These are phyloP conservation scores for Geotrichum reessii DNA, from an alignment of 1,139 yeast genomes.

Conservation along the genomic window DNA sequence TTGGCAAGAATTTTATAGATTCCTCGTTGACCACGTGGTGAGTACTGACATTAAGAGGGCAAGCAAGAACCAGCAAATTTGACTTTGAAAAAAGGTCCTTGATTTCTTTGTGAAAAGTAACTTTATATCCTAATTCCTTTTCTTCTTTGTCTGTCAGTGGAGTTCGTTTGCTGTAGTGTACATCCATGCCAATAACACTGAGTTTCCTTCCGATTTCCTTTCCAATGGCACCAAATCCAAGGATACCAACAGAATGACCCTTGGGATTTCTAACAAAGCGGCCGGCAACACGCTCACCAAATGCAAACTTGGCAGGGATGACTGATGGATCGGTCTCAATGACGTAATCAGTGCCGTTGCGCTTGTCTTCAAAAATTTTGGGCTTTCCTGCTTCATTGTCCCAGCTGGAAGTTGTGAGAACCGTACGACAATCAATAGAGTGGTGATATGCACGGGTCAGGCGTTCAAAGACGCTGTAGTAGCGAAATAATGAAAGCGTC, in stretches of 20 bases:
- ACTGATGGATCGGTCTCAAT: conserved; percentile 38
- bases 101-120: conserved; percentile 42
- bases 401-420: conserved; percentile 18
- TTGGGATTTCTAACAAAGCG: conserved; percentile 39
- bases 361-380: conserved; percentile 29
- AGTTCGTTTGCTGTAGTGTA: conserved; percentile 57
- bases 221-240: conserved; percentile 80
- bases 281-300: conserved; percentile 47
- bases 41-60: conserved; percentile 63
- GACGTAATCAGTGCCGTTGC: conserved; percentile 35
- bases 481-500: conserved; percentile 57
- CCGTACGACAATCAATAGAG: conserved; percentile 35
- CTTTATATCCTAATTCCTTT: conserved; percentile 38
- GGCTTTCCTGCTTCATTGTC: conserved; percentile 30
- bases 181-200: conserved; percentile 56
- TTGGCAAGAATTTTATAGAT: conserved; percentile 44
- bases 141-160: conserved; percentile 39
- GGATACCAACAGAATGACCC: conserved; percentile 57
- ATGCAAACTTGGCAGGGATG: conserved; percentile 20
- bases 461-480: conserved; percentile 48
- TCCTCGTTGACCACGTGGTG: conserved; percentile 49
- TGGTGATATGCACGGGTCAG: conserved; percentile 39
- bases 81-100: conserved; percentile 38
- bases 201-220: conserved; percentile 55
- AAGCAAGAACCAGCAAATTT: conserved; percentile 60